A percentile compares a stretch with the other conserved stretches of the same genome.
phyloP scores from a whole-genome alignment of 176 grass and related monocot genomes.

The Miscanthus lutarioriparius region DNA sequence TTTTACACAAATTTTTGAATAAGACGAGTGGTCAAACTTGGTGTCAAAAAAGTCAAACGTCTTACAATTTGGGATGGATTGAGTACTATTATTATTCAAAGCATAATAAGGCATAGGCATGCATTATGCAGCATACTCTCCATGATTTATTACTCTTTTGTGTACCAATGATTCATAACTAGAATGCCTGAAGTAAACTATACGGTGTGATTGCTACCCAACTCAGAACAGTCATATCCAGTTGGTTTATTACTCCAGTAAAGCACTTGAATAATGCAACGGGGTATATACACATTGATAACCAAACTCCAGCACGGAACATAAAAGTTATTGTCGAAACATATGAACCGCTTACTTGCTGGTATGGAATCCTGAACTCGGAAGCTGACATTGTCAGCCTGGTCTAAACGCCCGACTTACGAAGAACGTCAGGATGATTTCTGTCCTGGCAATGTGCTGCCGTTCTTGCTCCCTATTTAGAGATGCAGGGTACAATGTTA shows the following conservation, averaged over 20 bases:
- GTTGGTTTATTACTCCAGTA: background rate
- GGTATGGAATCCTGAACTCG: constrained; percentile 61
- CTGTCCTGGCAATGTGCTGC: constrained; percentile 13
- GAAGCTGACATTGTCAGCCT: constrained; percentile 59
- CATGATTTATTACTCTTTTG: background rate
- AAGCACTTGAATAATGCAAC: constrained; percentile 17
- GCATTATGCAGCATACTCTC: background rate
- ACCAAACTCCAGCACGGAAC: constrained; percentile 17
- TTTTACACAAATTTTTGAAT: too few relatives aligned
- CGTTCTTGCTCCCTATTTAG: constrained; percentile 17
- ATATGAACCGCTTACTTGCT: constrained; percentile 46
- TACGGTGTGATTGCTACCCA: background rate
- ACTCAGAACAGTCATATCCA: background rate
- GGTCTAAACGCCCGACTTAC: constrained; percentile 9
- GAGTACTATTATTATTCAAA: background rate
- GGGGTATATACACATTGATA: background rate
- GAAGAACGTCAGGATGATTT: constrained; percentile 26
- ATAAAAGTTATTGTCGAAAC: background rate
- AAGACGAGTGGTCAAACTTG: too few relatives aligned
- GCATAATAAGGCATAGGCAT: background rate
- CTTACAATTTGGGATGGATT: too few relatives aligned
- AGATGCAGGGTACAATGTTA: constrained; percentile 26
- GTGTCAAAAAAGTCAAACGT: too few relatives aligned
- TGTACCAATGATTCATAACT: background rate
- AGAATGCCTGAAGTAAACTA: background rate